Evolutionary conservation across 2,329 filamentous ascomycete genomes (phyloP), one percentile per base, ranked within the genome.

Genomic region (Pezicula carpinea): DNA sequence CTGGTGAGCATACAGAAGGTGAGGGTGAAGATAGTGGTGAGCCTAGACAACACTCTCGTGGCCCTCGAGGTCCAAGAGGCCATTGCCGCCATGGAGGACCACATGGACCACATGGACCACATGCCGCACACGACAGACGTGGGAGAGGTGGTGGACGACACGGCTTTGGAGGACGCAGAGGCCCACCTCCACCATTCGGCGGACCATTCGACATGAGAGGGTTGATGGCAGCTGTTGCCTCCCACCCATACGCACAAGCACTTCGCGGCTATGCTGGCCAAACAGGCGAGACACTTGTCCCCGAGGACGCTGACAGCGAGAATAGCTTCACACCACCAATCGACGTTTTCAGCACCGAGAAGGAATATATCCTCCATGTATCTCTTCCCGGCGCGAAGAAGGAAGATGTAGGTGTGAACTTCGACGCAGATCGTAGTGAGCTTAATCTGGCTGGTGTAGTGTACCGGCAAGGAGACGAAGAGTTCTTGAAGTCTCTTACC

Each of bases 331-430:
- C 66, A 5, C 85, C 85, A 1, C 80, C 84, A n/a, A 71, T 83
- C 46, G 89, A 95, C 63, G 69, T 91, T 53, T 93, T 92, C 71
- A 79, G 85, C 63, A 85, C 83, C 5, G 67, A 79, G 6, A 67
- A 70, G 26, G 67, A 79, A 13, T 90, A 82, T 63, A 70, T 89
- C 36, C 69, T 93, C 7, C 87, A 93, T 64, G 61, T 81, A 40
- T 83, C 87, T 1, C 74, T 95, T 0, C 87, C 89, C 0, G 89
- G 89, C 21, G 87, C 84, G 2, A 83, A 83, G 68, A 91, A 90
- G 67, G 78, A 88, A 58, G 87, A 93, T 59, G 71, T 93, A 5
- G 84, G 78, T 48, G 79, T 93, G 39, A 83, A 83, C 64, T 95
- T 86, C 79, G 81, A 92, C 55, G 74, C 79, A 0, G 83, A 88